phyloP scores from a whole-genome alignment of 1,284 basidiomycete genomes.

The Ceratobasidium sp. region DNA sequence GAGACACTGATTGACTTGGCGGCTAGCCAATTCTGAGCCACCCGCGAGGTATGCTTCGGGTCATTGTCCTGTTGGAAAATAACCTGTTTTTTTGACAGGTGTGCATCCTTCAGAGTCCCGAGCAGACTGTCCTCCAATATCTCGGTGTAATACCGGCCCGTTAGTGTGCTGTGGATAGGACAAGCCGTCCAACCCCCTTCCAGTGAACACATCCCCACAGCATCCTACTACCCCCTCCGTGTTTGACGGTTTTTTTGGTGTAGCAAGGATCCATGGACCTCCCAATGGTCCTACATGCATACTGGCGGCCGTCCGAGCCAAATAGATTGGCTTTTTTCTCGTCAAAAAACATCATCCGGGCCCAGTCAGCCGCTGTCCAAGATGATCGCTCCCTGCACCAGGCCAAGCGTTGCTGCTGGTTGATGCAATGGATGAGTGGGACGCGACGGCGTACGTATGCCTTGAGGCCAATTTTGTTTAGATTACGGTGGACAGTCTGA shows the following conservation, averaged over 20 bases:
- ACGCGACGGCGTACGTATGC: not conserved
- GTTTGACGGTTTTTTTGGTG: constrained; percentile 43
- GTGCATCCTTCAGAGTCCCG: constrained; percentile 45
- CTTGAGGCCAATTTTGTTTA: constrained; percentile 3
- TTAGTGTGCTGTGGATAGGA: constrained; percentile 46
- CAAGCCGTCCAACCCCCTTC: constrained; percentile 40
- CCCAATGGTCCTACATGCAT: constrained; percentile 12
- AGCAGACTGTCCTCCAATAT: constrained; percentile 48
- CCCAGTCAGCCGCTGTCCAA: constrained; percentile 24
- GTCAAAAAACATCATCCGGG: constrained; percentile 1
- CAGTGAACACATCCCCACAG: constrained; percentile 49
- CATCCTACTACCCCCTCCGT: constrained; percentile 48
- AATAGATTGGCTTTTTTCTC: constrained; percentile 26
- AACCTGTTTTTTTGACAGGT: constrained; percentile 25
- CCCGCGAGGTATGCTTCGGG: constrained; percentile 21
- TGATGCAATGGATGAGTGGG: not conserved
- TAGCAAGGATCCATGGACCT: constrained; percentile 21
- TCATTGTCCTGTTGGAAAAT: constrained; percentile 38
- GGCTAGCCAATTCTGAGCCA: constrained; percentile 1
- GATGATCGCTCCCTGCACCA: constrained; percentile 3
- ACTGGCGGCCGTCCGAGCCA: constrained; percentile 30
- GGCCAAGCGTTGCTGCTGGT: not conserved
- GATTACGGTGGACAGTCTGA: constrained; percentile 10
- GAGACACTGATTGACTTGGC: constrained; percentile 14
- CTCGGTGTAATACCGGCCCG: constrained; percentile 24